phyloP scores from a whole-genome alignment of 352 stramenopile genomes.

The Ophiocytium majus region DNA sequence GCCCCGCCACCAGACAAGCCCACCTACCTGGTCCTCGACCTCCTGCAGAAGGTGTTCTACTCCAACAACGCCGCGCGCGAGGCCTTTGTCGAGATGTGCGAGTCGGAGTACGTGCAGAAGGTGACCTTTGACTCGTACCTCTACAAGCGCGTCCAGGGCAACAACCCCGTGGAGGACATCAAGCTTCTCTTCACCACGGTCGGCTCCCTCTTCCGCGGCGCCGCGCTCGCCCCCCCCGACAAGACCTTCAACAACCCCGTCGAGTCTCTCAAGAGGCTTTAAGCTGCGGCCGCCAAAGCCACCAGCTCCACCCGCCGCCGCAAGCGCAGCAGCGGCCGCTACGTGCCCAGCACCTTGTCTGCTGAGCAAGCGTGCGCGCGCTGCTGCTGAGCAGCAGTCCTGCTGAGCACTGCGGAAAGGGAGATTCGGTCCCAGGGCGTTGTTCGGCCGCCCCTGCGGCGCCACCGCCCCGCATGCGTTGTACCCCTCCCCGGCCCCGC shows the following conservation, averaged over 20 bases:
- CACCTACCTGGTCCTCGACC: slow-evolving; percentile 78
- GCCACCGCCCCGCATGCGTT: no score
- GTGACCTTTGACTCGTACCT: slow-evolving; percentile 83
- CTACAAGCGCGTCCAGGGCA: slow-evolving; percentile 77
- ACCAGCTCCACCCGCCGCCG: no score
- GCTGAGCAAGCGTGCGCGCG: no score
- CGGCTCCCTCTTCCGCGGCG: slow-evolving; percentile 74
- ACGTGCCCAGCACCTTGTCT: no score
- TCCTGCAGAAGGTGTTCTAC: slow-evolving; percentile 81
- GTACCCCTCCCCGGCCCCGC: no score
- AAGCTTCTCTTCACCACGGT: slow-evolving; percentile 79
- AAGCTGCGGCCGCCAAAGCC: no score
- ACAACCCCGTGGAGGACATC: slow-evolving; percentile 78
- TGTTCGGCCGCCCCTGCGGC: no score
- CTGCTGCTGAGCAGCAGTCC: no score
- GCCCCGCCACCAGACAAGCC: no score
- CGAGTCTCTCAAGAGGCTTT: slow-evolving; percentile 76
- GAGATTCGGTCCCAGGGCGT: no score
- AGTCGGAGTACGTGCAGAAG: slow-evolving; percentile 79
- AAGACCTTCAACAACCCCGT: slow-evolving; percentile 74
- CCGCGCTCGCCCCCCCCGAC: slow-evolving; percentile 73
- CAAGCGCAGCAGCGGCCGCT: no score
- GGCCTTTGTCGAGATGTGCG: slow-evolving; percentile 79
- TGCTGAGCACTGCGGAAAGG: no score
- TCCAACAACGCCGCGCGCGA: slow-evolving; percentile 77